phyloP scores from a whole-genome alignment of 139 green algal genomes.

The Closterium sp. region DNA sequence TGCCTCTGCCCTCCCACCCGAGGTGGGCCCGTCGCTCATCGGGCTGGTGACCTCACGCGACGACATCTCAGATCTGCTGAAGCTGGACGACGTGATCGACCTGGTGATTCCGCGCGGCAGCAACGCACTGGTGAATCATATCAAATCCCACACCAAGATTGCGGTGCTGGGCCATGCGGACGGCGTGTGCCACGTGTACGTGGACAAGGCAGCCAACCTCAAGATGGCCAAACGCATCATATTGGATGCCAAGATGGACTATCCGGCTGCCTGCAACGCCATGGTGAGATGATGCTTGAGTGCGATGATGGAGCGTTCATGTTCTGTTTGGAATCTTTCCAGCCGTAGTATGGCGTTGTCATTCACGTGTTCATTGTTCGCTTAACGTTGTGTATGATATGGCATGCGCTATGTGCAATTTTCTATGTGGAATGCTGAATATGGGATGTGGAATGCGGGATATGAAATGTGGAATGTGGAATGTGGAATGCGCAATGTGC shows the following conservation, averaged over 20 bases:
- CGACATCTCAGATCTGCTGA: slow-evolving; percentile 87
- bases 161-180: slow-evolving; percentile 89
- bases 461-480: no score
- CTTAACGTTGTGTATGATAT: no score
- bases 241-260: slow-evolving; percentile 93
- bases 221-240: slow-evolving; percentile 63
- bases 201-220: slow-evolving; percentile 74
- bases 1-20: slow-evolving; percentile 39
- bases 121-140: slow-evolving; percentile 81
- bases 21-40: slow-evolving; percentile 69
- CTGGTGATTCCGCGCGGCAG: slow-evolving; percentile 93
- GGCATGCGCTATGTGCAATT: not conserved
- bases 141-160: slow-evolving; percentile 93
- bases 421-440: no score
- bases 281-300: slow-evolving; percentile 50
- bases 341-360: no score
- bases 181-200: slow-evolving; percentile 97
- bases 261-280: slow-evolving; percentile 97
- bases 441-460: no score
- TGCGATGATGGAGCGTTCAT: not conserved
- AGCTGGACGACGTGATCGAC: slow-evolving; percentile 78
- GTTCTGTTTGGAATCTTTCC: not conserved
- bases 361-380: no score
- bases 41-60: slow-evolving; percentile 80
- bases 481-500: no score